phyloP scores from a whole-genome alignment of 2,329 filamentous ascomycete species.

The Stemphylium vesicarium region DNA sequence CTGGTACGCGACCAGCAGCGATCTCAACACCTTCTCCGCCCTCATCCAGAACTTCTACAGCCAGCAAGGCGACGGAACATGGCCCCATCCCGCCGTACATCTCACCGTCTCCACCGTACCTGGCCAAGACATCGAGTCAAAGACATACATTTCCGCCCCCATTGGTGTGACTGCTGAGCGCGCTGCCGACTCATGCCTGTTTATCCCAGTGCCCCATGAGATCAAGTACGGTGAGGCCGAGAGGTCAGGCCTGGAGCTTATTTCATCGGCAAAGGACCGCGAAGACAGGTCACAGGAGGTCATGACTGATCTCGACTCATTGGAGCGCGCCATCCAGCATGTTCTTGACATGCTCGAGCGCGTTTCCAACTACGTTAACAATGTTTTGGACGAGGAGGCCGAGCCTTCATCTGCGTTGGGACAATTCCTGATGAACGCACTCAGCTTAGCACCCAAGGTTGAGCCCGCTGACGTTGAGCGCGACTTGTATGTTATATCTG shows the following conservation, averaged over 20 bases:
- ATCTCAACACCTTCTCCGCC: conserved; percentile 97
- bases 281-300: conserved; percentile 77
- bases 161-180: conserved; percentile 95
- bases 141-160: conserved; percentile 93
- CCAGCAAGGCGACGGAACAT: conserved; percentile 94
- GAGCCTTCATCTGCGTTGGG: conserved; percentile 89
- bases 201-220: conserved; percentile 96
- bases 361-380: conserved; percentile 89
- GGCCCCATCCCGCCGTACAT: conserved; percentile 96
- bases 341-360: conserved; percentile 89
- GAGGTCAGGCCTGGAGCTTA: conserved; percentile 79
- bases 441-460: conserved; percentile 94
- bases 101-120: conserved; percentile 91
- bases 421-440: conserved; percentile 92
- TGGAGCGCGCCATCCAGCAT: conserved; percentile 85
- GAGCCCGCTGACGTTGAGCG: conserved; percentile 88
- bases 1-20: conserved; percentile 97
- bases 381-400: conserved; percentile 91
- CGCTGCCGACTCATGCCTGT: conserved; percentile 93
- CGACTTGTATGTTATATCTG: conserved; percentile 72
- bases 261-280: conserved; percentile 78
- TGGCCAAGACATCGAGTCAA: conserved; percentile 85
- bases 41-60: conserved; percentile 99
- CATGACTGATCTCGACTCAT: conserved; percentile 85
- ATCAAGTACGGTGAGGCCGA: conserved; percentile 85